Conservation (phyloP, 179 eudicot genomes). For the Nepenthes alata region DNA sequence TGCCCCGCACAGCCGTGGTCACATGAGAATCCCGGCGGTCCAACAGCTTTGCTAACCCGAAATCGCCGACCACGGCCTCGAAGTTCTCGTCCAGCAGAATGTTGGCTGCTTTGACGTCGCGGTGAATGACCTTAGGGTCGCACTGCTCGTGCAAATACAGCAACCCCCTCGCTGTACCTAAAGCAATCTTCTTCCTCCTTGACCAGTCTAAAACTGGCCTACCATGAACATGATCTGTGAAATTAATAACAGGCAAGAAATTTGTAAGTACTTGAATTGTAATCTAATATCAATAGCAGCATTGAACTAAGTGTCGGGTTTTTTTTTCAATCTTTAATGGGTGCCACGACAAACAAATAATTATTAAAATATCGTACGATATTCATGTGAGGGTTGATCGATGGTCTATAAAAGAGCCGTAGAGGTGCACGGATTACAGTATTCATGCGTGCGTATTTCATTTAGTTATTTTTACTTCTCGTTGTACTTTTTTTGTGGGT, state of each 20-base stretch:
- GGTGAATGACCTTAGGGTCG: slow-evolving; percentile 77
- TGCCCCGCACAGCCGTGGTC: slow-evolving; percentile 93
- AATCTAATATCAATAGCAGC: too few species aligned
- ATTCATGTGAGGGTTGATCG: too few species aligned
- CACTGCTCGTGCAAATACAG: slow-evolving; percentile 70
- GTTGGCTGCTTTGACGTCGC: slow-evolving; percentile 89
- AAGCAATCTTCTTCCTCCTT: slow-evolving; percentile 54
- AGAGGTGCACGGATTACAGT: too few species aligned
- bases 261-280: background rate
- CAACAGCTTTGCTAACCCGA: slow-evolving; percentile 79
- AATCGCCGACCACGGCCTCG: slow-evolving; percentile 86
- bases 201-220: slow-evolving; percentile 62
- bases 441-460: too few species aligned
- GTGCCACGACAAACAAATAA: too few species aligned
- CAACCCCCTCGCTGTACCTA: slow-evolving; percentile 71
- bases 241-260: background rate
- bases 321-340: too few species aligned
- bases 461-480: too few species aligned
- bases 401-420: too few species aligned
- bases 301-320: too few species aligned
- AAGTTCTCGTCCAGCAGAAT: slow-evolving; percentile 66
- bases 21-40: slow-evolving; percentile 83
- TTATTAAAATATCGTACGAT: too few species aligned
- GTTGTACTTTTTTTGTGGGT: too few species aligned
- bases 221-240: slow-evolving; percentile 53